Conservation (phyloP, 805 yeast genomes). For the Cyberlindnera euphorbiae region DNA sequence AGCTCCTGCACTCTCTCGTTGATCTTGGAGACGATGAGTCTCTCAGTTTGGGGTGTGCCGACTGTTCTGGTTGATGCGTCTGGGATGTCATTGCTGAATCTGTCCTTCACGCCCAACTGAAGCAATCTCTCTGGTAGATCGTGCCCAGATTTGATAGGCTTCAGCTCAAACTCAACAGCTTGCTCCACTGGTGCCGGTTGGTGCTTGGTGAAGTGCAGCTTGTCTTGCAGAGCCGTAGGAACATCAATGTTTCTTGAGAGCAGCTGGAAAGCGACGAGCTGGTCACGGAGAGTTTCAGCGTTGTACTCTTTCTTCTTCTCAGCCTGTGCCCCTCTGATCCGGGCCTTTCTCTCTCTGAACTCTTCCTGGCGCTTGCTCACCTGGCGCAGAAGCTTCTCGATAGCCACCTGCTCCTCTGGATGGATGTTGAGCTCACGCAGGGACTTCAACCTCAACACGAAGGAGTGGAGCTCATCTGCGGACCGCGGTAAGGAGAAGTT, state of each 20-base stretch:
- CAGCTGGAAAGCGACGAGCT: slow-evolving; percentile 58
- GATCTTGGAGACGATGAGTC: slow-evolving; percentile 47
- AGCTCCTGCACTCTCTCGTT: slow-evolving; percentile 54
- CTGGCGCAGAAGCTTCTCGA: slow-evolving; percentile 36
- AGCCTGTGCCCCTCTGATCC: slow-evolving; percentile 23
- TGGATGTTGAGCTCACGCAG: slow-evolving; percentile 9
- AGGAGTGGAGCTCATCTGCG: slow-evolving; percentile 6
- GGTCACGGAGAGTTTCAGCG: slow-evolving; percentile 45
- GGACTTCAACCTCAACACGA: slow-evolving; percentile 7
- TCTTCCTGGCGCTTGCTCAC: slow-evolving; percentile 38
- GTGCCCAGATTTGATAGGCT: slow-evolving; percentile 25
- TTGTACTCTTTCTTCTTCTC: slow-evolving; percentile 33
- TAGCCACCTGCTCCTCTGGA: slow-evolving; percentile 36
- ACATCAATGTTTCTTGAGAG: slow-evolving; percentile 62
- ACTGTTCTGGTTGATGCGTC: slow-evolving; percentile 35
- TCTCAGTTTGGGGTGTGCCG: slow-evolving; percentile 42
- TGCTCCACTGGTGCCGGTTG: not conserved
- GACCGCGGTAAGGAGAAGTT: slow-evolving; percentile 8
- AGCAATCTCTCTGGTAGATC: slow-evolving; percentile 29
- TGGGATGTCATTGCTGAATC: slow-evolving; percentile 29
- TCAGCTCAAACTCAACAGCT: not conserved
- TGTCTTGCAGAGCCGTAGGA: slow-evolving; percentile 46
- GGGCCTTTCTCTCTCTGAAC: slow-evolving; percentile 27
- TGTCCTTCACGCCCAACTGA: slow-evolving; percentile 27
- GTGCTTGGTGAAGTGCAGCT: slow-evolving; percentile 24